Evolutionary conservation across 129 eudicot genomes (phyloP).

Genomic region (Daucus carota): DH1_v3.0 NC_030383.2:9014501-9015000

Average conservation of each 20-base stretch:
- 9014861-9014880: not conserved
- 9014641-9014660: not conserved
- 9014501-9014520: not conserved
- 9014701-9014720: not conserved
- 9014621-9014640: not conserved
- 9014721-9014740: not conserved
- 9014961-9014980: not conserved
- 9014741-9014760: not conserved
- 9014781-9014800: not conserved
- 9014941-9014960: not conserved
- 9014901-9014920: not conserved
- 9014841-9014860: not conserved
- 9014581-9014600: constrained; percentile 83
- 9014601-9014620: constrained; percentile 19
- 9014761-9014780: not conserved
- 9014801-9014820: not conserved
- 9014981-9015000: not conserved
- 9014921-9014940: not conserved
- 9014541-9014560: constrained; percentile 98
- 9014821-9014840: not conserved
- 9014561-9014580: constrained; percentile 94
- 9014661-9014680: not conserved
- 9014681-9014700: not conserved
- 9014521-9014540: constrained; percentile 29
- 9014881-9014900: not conserved